phyloP scores from a whole-genome alignment of 225 moss, liverwort and hornwort species.

The Asterella californica region DNA sequence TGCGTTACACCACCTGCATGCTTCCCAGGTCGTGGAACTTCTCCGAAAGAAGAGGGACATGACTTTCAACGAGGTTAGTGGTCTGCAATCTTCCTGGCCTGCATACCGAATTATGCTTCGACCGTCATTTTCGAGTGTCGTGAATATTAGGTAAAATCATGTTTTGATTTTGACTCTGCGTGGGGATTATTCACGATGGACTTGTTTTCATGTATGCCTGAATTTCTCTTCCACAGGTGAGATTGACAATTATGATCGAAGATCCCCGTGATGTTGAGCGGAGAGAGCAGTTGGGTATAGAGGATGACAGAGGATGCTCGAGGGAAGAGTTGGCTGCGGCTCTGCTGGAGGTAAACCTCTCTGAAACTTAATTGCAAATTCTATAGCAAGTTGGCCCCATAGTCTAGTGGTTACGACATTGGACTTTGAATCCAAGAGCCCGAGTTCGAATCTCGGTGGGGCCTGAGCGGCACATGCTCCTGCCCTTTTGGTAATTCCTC shows the following conservation, averaged over 20 bases:
- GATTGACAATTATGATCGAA: constrained; percentile 92
- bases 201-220: neutral
- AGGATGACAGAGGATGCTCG: constrained; percentile 94
- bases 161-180: neutral
- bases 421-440: neutral
- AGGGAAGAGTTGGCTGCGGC: constrained; percentile 78
- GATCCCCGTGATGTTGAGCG: constrained; percentile 96
- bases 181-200: neutral
- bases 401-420: neutral
- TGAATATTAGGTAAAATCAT: no score
- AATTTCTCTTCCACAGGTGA: constrained; percentile 50
- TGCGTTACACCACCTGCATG: neutral
- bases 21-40: constrained; percentile 74
- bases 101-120: neutral
- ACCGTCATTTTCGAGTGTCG: no score
- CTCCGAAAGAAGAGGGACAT: constrained; percentile 89
- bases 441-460: neutral
- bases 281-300: constrained; percentile 76
- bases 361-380: no score
- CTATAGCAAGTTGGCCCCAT: neutral
- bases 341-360: constrained; percentile 59
- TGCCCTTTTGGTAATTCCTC: neutral
- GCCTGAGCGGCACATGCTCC: neutral
- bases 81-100: neutral
- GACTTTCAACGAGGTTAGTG: constrained; percentile 72